phyloP scores from a whole-genome alignment of 1,284 basidiomycete genomes.

The Ceratobasidium papillatum region DNA sequence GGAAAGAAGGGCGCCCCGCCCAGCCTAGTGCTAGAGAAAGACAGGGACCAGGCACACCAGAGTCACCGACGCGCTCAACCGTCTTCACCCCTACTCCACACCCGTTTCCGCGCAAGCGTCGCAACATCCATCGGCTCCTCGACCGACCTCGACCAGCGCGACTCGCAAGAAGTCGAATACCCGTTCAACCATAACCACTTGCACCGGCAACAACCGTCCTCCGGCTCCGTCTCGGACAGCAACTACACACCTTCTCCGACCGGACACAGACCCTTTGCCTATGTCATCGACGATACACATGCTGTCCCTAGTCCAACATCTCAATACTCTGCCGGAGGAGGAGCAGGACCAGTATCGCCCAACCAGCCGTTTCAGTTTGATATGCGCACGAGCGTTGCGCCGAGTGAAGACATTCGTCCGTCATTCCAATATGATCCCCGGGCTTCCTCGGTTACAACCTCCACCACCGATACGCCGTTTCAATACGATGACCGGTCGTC shows the following conservation, averaged over 20 bases:
- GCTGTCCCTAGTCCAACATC: slow-evolving; percentile 18
- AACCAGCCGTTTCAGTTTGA: slow-evolving; percentile 39
- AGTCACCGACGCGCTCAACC: slow-evolving; percentile 48
- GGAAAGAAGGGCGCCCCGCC: slow-evolving; percentile 16
- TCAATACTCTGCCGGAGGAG: slow-evolving; percentile 22
- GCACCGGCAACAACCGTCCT: not conserved
- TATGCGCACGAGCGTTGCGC: slow-evolving; percentile 27
- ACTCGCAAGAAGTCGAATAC: slow-evolving; percentile 33
- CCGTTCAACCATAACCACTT: not conserved
- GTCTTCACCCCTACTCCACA: slow-evolving; percentile 68
- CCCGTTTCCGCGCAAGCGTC: slow-evolving; percentile 61
- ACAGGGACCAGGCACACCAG: slow-evolving; percentile 5
- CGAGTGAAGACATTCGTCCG: slow-evolving; percentile 16
- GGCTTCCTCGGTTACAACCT: slow-evolving; percentile 9
- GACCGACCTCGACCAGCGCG: slow-evolving; percentile 20
- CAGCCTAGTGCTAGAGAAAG: slow-evolving; percentile 16
- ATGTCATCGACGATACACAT: slow-evolving; percentile 36
- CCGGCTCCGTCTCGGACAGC: slow-evolving; percentile 27
- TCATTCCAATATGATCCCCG: slow-evolving; percentile 39
- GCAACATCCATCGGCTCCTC: slow-evolving; percentile 35
- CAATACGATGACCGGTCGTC: slow-evolving; percentile 28
- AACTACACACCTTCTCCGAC: slow-evolving; percentile 31
- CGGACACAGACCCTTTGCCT: slow-evolving; percentile 18
- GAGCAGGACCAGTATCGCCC: not conserved
- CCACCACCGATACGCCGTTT: slow-evolving; percentile 28